Conservation (phyloP, 148 eudicot genomes). For the Cornus controversa region DNA sequence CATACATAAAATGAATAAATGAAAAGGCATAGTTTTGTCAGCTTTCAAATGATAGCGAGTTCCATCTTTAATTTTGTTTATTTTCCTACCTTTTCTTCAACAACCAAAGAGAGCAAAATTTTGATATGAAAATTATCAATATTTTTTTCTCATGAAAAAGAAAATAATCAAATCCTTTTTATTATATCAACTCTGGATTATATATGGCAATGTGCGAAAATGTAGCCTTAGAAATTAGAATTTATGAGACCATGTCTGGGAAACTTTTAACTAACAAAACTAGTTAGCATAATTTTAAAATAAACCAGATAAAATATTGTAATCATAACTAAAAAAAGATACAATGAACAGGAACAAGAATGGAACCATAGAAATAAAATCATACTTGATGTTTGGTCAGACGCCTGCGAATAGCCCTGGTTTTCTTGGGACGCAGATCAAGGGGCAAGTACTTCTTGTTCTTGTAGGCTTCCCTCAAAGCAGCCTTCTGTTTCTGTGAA, state of each 20-base stretch:
- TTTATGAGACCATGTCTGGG: not conserved
- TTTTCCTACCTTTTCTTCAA: not conserved
- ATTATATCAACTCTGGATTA: no score
- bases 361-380: not conserved
- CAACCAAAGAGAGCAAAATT: not conserved
- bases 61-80: no score
- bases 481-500: slow-evolving; percentile 75
- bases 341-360: not conserved
- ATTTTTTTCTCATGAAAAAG: no score
- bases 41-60: not conserved
- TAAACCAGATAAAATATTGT: not conserved
- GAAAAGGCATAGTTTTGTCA: not conserved
- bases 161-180: no score
- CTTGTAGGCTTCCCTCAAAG: slow-evolving; percentile 74
- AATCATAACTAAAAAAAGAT: not conserved
- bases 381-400: slow-evolving; percentile 78
- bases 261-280: not conserved
- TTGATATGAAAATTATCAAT: no score
- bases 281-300: not conserved
- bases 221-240: no score
- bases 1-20: no score
- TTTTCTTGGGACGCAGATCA: slow-evolving; percentile 87
- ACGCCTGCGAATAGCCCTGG: slow-evolving; percentile 76
- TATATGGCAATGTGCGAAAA: not conserved
- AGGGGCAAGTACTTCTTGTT: slow-evolving; percentile 77